phyloP scores from a whole-genome alignment of 768 basidiomycete species.

The Pleurotus cornucopiae region DNA sequence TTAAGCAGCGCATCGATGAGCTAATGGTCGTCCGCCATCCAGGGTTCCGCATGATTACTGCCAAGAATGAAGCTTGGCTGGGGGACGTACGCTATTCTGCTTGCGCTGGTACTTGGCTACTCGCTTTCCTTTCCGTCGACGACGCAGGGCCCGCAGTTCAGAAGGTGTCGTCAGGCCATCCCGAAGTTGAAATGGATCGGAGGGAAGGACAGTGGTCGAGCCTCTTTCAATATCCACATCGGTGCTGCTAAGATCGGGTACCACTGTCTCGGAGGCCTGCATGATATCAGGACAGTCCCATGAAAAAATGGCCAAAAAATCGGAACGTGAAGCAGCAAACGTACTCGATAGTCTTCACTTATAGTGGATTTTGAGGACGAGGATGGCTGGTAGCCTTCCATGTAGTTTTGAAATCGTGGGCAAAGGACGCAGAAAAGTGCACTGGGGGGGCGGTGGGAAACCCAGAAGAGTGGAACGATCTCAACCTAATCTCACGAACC shows the following conservation, averaged over 20 bases:
- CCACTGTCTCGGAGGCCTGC: slow-evolving; percentile 46
- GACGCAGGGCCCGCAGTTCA: slow-evolving; percentile 59
- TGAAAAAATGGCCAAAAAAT: slow-evolving; percentile 4
- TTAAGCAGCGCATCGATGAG: slow-evolving; percentile 87
- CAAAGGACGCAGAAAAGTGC: slow-evolving; percentile 20
- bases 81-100: slow-evolving; percentile 63
- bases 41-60: not conserved
- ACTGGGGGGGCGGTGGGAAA: slow-evolving; percentile 27
- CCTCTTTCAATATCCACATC: slow-evolving; percentile 33
- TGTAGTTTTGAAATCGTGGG: slow-evolving; percentile 22
- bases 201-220: slow-evolving; percentile 21
- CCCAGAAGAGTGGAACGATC: slow-evolving; percentile 34
- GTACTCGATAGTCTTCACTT: slow-evolving; percentile 21
- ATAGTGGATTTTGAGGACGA: slow-evolving; percentile 23
- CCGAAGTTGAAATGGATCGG: slow-evolving; percentile 68
- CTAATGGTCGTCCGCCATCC: slow-evolving; percentile 31
- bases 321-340: slow-evolving; percentile 14
- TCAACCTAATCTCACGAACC: slow-evolving; percentile 29
- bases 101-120: slow-evolving; percentile 63
- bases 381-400: slow-evolving; percentile 27
- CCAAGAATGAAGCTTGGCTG: not conserved
- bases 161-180: slow-evolving; percentile 57
- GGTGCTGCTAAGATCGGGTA: slow-evolving; percentile 35
- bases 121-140: slow-evolving; percentile 53
- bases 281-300: slow-evolving; percentile 16